These are phyloP conservation scores for Diutina sp. DNA, from an alignment of 1,139 yeast genomes.

Conservation along the genomic window DNA sequence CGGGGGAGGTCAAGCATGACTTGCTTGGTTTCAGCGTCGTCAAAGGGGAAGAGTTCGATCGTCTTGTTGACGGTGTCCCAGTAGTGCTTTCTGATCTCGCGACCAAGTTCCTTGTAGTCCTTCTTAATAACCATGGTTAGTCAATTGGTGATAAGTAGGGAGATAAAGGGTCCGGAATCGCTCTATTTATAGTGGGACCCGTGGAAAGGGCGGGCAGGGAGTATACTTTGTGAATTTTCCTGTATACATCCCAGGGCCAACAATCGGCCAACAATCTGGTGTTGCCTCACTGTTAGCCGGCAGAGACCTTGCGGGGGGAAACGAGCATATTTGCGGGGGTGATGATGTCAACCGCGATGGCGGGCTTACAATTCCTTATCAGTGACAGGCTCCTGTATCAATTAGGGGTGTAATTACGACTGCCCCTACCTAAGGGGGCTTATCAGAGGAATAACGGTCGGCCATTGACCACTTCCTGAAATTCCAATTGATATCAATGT, in stretches of 20 bases:
- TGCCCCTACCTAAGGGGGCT: no score
- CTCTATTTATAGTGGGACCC: neutral
- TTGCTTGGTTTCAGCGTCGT: conserved; percentile 6
- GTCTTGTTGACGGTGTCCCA: conserved; percentile 5
- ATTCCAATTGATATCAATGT: no score
- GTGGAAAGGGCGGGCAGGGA: no score
- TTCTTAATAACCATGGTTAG: neutral
- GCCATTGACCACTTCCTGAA: no score
- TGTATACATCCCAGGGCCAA: no score
- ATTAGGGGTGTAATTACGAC: neutral
- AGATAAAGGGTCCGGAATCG: neutral
- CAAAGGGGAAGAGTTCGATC: conserved; percentile 12
- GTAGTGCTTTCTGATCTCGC: neutral
- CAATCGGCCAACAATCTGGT: no score
- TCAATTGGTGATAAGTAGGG: neutral
- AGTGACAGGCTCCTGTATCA: neutral
- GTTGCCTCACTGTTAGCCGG: neutral
- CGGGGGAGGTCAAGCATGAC: conserved; percentile 9
- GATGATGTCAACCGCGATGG: neutral
- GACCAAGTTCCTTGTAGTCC: neutral
- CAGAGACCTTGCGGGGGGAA: neutral
- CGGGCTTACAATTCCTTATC: neutral
- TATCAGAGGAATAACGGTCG: no score
- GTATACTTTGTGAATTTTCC: no score
- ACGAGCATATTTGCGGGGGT: neutral